Conservation (phyloP, 2,329 filamentous ascomycete species). For the Phyllosticta citriasiana region DNA sequence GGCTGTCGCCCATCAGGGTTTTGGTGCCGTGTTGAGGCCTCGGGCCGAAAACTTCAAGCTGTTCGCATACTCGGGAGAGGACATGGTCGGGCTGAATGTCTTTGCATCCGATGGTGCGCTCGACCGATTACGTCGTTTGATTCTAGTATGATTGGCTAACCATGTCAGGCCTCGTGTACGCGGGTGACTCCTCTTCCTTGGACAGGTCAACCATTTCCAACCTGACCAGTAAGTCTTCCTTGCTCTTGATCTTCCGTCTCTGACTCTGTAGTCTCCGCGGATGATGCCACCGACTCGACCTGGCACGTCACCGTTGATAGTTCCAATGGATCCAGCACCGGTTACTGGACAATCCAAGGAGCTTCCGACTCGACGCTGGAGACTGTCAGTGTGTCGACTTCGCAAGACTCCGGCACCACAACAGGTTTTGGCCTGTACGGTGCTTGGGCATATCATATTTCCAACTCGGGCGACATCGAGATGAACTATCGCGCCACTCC, state of each 20-base stretch:
- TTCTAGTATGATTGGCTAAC: not conserved
- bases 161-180: constrained; percentile 23
- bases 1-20: not conserved
- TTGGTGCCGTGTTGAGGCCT: not conserved
- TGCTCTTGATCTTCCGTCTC: not conserved
- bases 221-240: constrained; percentile 20
- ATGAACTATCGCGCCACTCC: constrained; percentile 17
- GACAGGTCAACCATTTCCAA: constrained; percentile 17
- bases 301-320: constrained; percentile 16
- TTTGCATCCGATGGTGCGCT: constrained; percentile 26
- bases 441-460: constrained; percentile 21
- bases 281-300: constrained; percentile 8
- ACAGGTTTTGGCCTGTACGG: constrained; percentile 25
- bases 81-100: constrained; percentile 19
- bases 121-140: too few species aligned
- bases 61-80: constrained; percentile 21
- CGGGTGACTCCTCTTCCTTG: constrained; percentile 15
- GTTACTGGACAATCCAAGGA: constrained; percentile 8
- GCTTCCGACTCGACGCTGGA: constrained; percentile 13
- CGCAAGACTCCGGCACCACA: constrained; percentile 12
- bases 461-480: constrained; percentile 14
- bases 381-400: constrained; percentile 19
- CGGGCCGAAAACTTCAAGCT: constrained; percentile 15
- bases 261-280: constrained; percentile 12
- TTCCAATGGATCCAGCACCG: constrained; percentile 15